Evolutionary conservation across 2,329 filamentous ascomycete species (phyloP), one percentile per base, ranked within the genome.

Genomic region (Penicillium verrucosum): DNA sequence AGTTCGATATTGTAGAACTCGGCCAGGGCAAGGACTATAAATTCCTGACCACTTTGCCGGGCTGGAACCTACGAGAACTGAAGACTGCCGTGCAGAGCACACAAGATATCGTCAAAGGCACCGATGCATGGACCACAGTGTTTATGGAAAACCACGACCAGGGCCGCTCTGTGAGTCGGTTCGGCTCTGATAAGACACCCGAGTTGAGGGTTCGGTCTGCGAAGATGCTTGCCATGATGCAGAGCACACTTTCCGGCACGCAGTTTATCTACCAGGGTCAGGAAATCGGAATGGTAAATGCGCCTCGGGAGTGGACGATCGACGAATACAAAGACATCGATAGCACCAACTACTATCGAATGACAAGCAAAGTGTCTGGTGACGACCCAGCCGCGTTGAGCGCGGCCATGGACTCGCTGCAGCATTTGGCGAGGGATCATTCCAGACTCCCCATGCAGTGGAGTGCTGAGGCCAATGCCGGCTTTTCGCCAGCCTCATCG

Each of bases 401-500:
- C 37, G 58, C 36, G 10, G 81, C 80, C 0, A 78, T 81, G 63
- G 70, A 75, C 9, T 77, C 82, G 38, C 74, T 89, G 50, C 81
- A 85, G 60, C 77, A 81, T 57, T 80, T 88, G 30, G 85, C 62
- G 4, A 56, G 63, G 81, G 6, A 90, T 68, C 84, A 90, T 66
- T 81, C 85, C 9, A 79, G 87, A n/a, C 81, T 84, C 4, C 87
- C 87, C 0, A 84, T 90, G 75, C 85, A 87, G 60, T 90, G 87
- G 87, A 79, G 79, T 54, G 77, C 70, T 0, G 73, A 74, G 0
- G 69, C 76, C 1, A 79, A 86, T 60, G 85, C 83, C 0, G 87
- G 87, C 1, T 89, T 89, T 89, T 89, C 74, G 85, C 84, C 7
- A 71, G 75, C 53, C 61, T 74, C 0, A 75, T 55, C 73, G 0